Evolutionary conservation across 306 rosid genomes (phyloP), one percentile per base, ranked within the genome.

Genomic region (Canavalia gladiata): DNA sequence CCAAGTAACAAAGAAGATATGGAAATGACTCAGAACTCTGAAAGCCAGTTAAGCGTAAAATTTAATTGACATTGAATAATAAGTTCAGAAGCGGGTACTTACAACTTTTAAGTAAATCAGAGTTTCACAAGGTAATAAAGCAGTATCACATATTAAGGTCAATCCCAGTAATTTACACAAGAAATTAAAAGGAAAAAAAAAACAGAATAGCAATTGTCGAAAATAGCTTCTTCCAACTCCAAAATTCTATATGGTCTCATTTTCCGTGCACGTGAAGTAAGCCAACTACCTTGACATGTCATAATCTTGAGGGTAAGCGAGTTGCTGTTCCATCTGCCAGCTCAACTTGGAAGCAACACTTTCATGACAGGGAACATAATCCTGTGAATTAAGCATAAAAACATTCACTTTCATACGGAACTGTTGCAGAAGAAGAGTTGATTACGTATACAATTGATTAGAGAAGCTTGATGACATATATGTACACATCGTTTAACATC

Each of bases 361-460:
- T 83, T 96, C 99, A 79, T 92, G 99, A 66, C 98, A 89, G 3
- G 99, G 98, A 51, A 90, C 97, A 31, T 96, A 96, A 29, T 94
- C 99, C 99, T 96, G 82, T 41, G 52, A 72, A 54, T 67, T 58
- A 35, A 70, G 77, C 66, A 60, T 34, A 72, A 31, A 18, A 50
- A 41, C 18, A 39, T 70, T 13, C 71, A 42, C 12, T 28, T 65
- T 82, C 57, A 12, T 43, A 59, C 25, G 41, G 55, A 45, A 8
- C 50, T 71, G 66, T n/a, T 72, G 74, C 68, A 42, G 54, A 4
- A 56, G 43, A 62, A 64, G 52, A 74, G 34, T 43, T 47, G 58
- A 57, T 77, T 55, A 33, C 59, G 25, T 28, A 47, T 34, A 42
- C 76, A 34, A 37, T 56, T 57, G 43, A 55, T 34, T 57, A 55